These are phyloP conservation scores for Penicillium olsonii DNA, from an alignment of 2,329 filamentous ascomycete species.

Conservation along the genomic window DNA sequence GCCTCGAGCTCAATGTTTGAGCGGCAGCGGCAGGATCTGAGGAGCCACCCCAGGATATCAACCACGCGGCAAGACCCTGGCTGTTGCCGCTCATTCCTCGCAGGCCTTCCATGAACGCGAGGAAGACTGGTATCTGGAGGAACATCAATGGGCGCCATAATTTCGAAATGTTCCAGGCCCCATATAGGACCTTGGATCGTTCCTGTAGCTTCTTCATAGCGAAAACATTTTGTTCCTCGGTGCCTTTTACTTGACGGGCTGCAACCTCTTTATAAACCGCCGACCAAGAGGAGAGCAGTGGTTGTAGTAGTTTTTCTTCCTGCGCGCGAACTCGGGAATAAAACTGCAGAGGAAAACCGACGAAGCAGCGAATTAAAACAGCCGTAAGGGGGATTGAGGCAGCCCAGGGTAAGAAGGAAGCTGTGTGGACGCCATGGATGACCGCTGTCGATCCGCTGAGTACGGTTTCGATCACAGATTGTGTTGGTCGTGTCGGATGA, in stretches of 20 bases:
- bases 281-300: slow-evolving; percentile 44
- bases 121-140: slow-evolving; percentile 49
- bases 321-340: slow-evolving; percentile 42
- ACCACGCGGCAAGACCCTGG: slow-evolving; percentile 43
- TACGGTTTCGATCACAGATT: slow-evolving; percentile 41
- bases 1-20: slow-evolving; percentile 24
- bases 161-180: slow-evolving; percentile 34
- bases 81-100: slow-evolving; percentile 49
- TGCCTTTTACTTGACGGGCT: background rate
- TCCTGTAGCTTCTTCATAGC: slow-evolving; percentile 17
- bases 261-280: slow-evolving; percentile 17
- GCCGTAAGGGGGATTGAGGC: slow-evolving; percentile 58
- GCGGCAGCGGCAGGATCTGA: slow-evolving; percentile 12
- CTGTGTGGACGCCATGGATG: slow-evolving; percentile 53
- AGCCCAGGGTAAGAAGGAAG: slow-evolving; percentile 55
- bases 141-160: slow-evolving; percentile 37
- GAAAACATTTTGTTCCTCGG: slow-evolving; percentile 18
- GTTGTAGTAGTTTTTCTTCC: slow-evolving; percentile 46
- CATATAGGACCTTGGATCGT: slow-evolving; percentile 31
- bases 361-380: slow-evolving; percentile 49
- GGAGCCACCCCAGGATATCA: slow-evolving; percentile 31
- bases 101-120: slow-evolving; percentile 50
- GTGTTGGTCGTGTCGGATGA: slow-evolving; percentile 49
- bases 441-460: slow-evolving; percentile 48
- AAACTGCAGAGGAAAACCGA: slow-evolving; percentile 52